Conservation (phyloP, 257 asterid species). For the Echium plantagineum region DNA sequence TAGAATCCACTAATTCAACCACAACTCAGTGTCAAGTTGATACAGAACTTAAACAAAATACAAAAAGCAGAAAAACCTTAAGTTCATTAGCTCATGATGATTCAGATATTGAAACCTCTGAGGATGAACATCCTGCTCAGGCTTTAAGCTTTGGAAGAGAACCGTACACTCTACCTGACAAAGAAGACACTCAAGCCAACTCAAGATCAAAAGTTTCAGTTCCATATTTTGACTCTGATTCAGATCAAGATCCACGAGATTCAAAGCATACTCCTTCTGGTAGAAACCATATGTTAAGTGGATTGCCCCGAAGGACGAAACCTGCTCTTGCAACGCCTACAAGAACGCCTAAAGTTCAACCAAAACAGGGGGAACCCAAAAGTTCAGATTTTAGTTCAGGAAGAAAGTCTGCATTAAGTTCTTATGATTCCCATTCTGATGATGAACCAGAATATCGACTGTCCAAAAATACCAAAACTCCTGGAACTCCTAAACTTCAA, state of each 20-base stretch:
- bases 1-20: constrained; percentile 16
- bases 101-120: constrained; percentile 46
- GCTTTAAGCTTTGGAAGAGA: constrained; percentile 15
- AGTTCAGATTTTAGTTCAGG: constrained; percentile 4
- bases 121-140: constrained; percentile 27
- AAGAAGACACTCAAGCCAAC: constrained; percentile 16
- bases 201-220: constrained; percentile 24
- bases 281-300: constrained; percentile 33
- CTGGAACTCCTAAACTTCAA: background rate
- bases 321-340: constrained; percentile 28
- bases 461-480: background rate
- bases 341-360: constrained; percentile 18
- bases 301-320: constrained; percentile 67
- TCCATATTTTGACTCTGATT: constrained; percentile 35
- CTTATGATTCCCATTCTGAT: constrained; percentile 16
- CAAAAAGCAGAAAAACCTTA: constrained; percentile 23
- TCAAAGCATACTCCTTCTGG: constrained; percentile 20
- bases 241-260: constrained; percentile 35
- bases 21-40: constrained; percentile 19
- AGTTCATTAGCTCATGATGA: constrained; percentile 18
- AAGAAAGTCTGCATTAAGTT: constrained; percentile 17
- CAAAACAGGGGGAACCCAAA: background rate
- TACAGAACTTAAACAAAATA: constrained; percentile 8
- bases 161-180: constrained; percentile 9
- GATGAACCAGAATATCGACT: constrained; percentile 15